Base-by-base conservation (phyloP, 2,329 filamentous ascomycete species). In the Xylaria sp. region DNA sequence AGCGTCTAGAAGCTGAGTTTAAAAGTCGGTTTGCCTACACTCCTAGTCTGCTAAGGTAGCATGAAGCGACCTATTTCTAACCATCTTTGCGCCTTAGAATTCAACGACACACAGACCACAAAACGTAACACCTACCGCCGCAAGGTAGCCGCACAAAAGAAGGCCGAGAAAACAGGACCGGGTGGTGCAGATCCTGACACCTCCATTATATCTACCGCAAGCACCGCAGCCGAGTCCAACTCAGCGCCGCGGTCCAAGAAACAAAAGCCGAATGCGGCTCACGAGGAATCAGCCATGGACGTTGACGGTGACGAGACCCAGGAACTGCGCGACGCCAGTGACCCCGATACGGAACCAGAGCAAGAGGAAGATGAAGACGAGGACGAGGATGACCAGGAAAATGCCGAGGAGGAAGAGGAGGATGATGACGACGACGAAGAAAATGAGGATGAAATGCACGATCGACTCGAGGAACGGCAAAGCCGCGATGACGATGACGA, bases 81-180 rank as follows among this genome's bases (percentile, higher is more conserved):
- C 53, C 7, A 15, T 13, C 13, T 42, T 11, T 13, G 5, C 33
- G 6, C 3, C 42, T 27, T 20, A 91, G 89, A 92, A 77, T 93
- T 92, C 83, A 92, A 89, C 75, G 86, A 90, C 69, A 87, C 89
- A 64, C 90, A 93, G 77, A 88, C 89, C 22, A 89, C 90, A 63
- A 94, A 94, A 80, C 89, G 91, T 59, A 92, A 89, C 71, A 88
- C 86, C 17, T 92, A 93, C 79, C 86, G 90, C 59, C 87, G 89
- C 73, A 91, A 90, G 73, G 86, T 90, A 20, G 88, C 89, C 39
- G 89, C 88, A 60, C 87, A 89, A 60, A 92, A 91, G 78, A 80
- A 79, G 60, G 79, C 74, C 15, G 74, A 73, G 38, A 74, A 74
- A 42, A 49, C 74, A 44, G 74, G 72, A 78, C 47, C 59, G 66